Evolutionary conservation across 345 rosid genomes (phyloP), one percentile per base, ranked within the genome.

Genomic region (Erucastrum elatum): DNA sequence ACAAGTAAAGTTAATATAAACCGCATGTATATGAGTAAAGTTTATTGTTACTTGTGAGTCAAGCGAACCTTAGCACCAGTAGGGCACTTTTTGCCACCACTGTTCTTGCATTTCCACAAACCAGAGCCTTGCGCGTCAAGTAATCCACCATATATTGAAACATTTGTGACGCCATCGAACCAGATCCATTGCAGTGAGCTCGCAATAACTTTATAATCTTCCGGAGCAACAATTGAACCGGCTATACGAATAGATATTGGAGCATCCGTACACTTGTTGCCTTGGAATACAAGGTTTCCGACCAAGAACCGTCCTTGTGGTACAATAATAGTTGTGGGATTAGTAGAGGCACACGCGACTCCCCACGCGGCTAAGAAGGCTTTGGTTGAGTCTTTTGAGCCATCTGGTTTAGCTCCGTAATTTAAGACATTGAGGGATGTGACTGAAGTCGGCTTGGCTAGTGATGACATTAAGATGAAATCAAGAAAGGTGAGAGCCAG

Each of bases 221-320:
- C 77, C 0, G 97, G 93, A 17, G 91, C 96, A 64, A 89, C 58
- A 0, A 93, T 82, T 31, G 97, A 85, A 8, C 98, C 97, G 12
- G 87, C 89, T 3, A 91, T 87, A 21, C 46, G 76, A 37, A 90
- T 5, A 13, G 71, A 21, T 69, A 86, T 81, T 15, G 80, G 82
- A 29, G 66, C 73, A 82, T 64, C 78, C 71, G 77, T 87, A 86
- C 94, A 90, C 0, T 88, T 35, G 17, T 69, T 86, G 17, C 98
- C 97, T 9, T 72, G 49, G 74, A 93, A 91, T n/a, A 26, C 58
- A 9, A 85, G 67, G 56, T 53, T 85, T 16, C 73, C 30, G 0
- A 90, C 37, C 61, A 86, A 61, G 80, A 86, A 93, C 65, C 67
- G 84, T 4, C 97, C 98, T 8, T 8, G 5, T 2, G 98, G 97